These are phyloP conservation scores for Peronosclerospora sorghi DNA, from an alignment of 352 stramenopile genomes.

Conservation along the genomic window DNA sequence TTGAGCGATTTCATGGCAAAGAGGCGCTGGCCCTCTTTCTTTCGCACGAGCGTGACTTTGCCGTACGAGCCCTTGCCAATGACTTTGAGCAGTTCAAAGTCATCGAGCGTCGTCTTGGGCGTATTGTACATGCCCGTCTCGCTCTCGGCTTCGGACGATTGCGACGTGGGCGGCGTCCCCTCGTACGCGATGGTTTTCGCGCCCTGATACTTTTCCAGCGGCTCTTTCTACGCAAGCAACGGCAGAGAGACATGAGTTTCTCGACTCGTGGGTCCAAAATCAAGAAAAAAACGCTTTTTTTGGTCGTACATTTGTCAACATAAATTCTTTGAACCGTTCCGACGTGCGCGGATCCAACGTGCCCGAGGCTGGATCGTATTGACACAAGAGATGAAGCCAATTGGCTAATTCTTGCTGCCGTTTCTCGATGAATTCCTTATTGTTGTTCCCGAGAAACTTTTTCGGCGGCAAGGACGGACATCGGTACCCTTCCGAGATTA, in stretches of 20 bases:
- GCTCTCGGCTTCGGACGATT: slow-evolving; percentile 17
- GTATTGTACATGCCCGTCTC: slow-evolving; percentile 68
- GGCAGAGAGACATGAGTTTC: no score
- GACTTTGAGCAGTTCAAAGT: slow-evolving; percentile 89
- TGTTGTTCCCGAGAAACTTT: slow-evolving; percentile 84
- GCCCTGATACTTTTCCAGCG: slow-evolving; percentile 46
- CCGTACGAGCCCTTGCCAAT: slow-evolving; percentile 89
- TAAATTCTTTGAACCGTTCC: slow-evolving; percentile 71
- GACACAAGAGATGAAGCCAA: slow-evolving; percentile 79
- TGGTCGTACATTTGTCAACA: slow-evolving; percentile 53
- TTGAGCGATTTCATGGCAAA: slow-evolving; percentile 86
- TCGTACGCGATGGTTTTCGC: slow-evolving; percentile 29
- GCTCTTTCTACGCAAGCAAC: slow-evolving; percentile 50
- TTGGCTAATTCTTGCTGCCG: slow-evolving; percentile 79
- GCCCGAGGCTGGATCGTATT: slow-evolving; percentile 49
- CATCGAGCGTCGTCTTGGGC: slow-evolving; percentile 81
- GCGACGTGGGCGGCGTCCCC: slow-evolving; percentile 22
- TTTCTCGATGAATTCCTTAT: slow-evolving; percentile 86
- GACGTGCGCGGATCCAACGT: slow-evolving; percentile 55
- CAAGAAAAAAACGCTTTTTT: no score
- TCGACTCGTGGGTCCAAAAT: no score
- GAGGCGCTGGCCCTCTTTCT: slow-evolving; percentile 62
- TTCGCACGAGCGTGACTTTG: slow-evolving; percentile 85
- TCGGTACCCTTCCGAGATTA: slow-evolving; percentile 62
- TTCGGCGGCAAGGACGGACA: slow-evolving; percentile 75